Conservation (phyloP, 2,329 filamentous ascomycete species). For the Knufia petricola region DNA sequence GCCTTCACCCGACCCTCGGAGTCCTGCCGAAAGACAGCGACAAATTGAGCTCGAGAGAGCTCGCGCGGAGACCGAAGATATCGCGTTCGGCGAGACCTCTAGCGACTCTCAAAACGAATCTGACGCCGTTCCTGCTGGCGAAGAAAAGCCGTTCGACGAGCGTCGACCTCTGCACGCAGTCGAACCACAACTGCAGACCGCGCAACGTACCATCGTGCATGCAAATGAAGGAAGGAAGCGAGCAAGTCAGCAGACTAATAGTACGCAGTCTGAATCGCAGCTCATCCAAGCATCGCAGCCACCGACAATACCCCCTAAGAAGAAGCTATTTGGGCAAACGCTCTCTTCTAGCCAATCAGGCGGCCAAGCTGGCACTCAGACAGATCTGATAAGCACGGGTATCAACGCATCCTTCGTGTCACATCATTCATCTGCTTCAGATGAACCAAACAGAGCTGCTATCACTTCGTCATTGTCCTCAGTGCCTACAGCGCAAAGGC, state of each 20-base stretch:
- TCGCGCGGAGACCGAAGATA: neutral
- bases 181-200: neutral
- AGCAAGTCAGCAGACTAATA: constrained; percentile 3
- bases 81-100: neutral
- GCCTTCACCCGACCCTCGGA: constrained; percentile 4
- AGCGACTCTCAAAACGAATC: neutral
- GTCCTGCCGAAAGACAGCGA: constrained; percentile 8
- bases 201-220: neutral
- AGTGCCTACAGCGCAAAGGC: neutral
- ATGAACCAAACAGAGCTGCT: neutral
- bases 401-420: neutral
- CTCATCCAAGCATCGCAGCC: neutral
- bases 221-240: constrained; percentile 8
- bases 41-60: constrained; percentile 4
- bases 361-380: neutral
- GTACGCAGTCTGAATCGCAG: constrained; percentile 7
- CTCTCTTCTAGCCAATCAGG: neutral
- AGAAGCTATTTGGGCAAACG: constrained; percentile 5
- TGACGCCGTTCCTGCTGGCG: neutral
- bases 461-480: neutral
- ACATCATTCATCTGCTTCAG: neutral
- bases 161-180: neutral
- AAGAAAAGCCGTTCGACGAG: neutral
- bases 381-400: neutral
- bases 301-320: neutral